Base-by-base conservation (phyloP, 148 eudicot genomes). In the Chenopodium formosanum region DNA sequence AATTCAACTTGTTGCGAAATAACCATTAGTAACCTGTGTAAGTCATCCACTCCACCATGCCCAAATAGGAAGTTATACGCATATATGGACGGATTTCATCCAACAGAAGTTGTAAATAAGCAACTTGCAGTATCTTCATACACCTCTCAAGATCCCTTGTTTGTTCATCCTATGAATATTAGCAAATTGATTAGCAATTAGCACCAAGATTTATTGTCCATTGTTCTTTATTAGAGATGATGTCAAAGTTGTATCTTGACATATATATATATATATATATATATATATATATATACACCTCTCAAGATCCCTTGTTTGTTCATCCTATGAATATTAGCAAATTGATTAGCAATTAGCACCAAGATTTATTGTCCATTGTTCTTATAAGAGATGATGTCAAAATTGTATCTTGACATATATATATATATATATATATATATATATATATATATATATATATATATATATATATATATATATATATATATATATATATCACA, bases 81-180 rank as follows among this genome's bases (percentile, higher is more conserved):
- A 7, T 90, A 81, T 64, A 87, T 34, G 44, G 92, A 90, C 34
- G 79, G 79, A 64, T 81, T 84, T 70, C 92, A 88, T 77, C 87
- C 88, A 0, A 87, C 88, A 9, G 85, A 83, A 75, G 63, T 47
- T 20, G 47, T 75, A 9, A 85, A 87, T 75, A 2, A 1, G 0
- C 1, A 46, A 17, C 10, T 67, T 11, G 88, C 86, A 46, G 16
- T 56, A 14, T 74, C 79, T 79, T 76, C 90, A 27, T 89, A 78
- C 53, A 82, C 4, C 11, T 53, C 88, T 12, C 31, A 47, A 10
- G 25, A 65, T 17, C 80, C 78, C 12, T 9, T 44, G 0, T 90
- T 88, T 83, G 86, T 78, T 0, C 78, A 67, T 78, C 92, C 92
- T 0, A 37, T 82, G 8, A 87, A 85, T 56, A 83, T 88, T 73